These are phyloP conservation scores for Pelargonium nanum DNA, from an alignment of 345 rosid species.

Conservation along the genomic window DNA sequence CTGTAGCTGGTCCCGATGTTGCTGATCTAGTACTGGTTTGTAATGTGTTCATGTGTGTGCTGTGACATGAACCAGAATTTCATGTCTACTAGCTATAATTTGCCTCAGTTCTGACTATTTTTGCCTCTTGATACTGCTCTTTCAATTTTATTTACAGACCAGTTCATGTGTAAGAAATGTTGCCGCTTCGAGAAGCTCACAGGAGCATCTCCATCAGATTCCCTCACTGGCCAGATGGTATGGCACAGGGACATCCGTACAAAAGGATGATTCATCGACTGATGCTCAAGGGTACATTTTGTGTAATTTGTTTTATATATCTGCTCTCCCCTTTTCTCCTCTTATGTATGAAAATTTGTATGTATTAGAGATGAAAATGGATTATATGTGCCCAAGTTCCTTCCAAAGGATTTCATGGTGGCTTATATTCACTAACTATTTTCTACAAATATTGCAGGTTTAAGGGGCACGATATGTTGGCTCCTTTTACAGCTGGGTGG, in stretches of 20 bases:
- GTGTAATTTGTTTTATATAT: not conserved
- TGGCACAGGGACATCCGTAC: constrained; percentile 39
- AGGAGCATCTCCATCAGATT: constrained; percentile 16
- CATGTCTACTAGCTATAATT: not conserved
- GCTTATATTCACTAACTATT: constrained; percentile 3
- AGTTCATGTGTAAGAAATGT: constrained; percentile 30
- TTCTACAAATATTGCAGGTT: constrained; percentile 29
- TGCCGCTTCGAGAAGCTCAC: constrained; percentile 24
- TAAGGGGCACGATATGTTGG: constrained; percentile 96
- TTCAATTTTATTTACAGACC: constrained; percentile 24
- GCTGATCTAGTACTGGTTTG: not conserved
- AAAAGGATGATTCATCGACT: constrained; percentile 29
- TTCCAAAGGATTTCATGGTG: not conserved
- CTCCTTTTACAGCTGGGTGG: constrained; percentile 99
- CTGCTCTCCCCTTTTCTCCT: not conserved
- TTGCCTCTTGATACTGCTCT: not conserved
- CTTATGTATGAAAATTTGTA: not conserved
- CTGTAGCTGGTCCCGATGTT: not conserved
- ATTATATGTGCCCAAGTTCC: not conserved
- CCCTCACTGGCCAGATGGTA: constrained; percentile 37
- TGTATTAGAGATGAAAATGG: not conserved
- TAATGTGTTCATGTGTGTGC: not conserved
- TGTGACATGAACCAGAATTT: not conserved
- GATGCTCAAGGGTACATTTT: constrained; percentile 28
- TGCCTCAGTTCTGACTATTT: not conserved